Percentiles rank a stretch among this genome's conserved stretches.
Conservation (phyloP, 75 land plant genomes). For the Pinus albicaulis region DNA sequence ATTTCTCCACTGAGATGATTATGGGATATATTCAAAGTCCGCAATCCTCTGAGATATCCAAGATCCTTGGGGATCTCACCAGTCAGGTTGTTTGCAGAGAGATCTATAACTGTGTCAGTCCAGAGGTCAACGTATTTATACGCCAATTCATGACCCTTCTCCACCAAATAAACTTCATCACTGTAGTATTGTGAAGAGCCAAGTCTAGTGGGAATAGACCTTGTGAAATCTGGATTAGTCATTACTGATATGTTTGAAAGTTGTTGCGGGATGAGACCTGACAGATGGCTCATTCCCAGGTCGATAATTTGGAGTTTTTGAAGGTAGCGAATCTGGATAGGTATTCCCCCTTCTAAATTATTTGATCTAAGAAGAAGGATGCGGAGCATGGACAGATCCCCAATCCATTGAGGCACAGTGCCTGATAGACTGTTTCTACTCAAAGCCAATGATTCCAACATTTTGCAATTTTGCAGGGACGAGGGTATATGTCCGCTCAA, state of each 20-base stretch:
- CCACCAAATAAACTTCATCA: constrained; percentile 25
- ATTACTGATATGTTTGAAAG: constrained; percentile 30
- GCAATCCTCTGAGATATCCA: constrained; percentile 31
- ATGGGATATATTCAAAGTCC: constrained; percentile 39
- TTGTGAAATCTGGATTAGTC: constrained; percentile 11
- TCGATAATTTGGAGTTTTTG: constrained; percentile 31
- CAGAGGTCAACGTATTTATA: constrained; percentile 24
- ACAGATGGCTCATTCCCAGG: constrained; percentile 55
- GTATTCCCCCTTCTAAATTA: constrained; percentile 30
- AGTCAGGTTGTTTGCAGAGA: constrained; percentile 45
- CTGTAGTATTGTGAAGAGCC: constrained; percentile 18
- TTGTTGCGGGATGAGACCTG: constrained; percentile 26
- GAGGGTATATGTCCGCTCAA: constrained; percentile 28
- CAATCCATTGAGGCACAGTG: constrained; percentile 45
- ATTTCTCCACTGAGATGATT: constrained; percentile 48
- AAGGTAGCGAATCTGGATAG: neutral
- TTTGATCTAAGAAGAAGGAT: constrained; percentile 53
- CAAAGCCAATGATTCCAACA: constrained; percentile 43
- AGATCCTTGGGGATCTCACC: constrained; percentile 44
- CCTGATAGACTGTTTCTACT: constrained; percentile 45
- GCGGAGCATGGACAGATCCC: constrained; percentile 18
- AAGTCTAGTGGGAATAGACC: neutral
- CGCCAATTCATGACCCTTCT: constrained; percentile 42
- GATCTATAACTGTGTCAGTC: constrained; percentile 38
- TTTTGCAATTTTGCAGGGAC: constrained; percentile 27